Evolutionary conservation across 2,329 filamentous ascomycete species (phyloP).

Genomic region (Berkeleyomyces rouxiae): DNA sequence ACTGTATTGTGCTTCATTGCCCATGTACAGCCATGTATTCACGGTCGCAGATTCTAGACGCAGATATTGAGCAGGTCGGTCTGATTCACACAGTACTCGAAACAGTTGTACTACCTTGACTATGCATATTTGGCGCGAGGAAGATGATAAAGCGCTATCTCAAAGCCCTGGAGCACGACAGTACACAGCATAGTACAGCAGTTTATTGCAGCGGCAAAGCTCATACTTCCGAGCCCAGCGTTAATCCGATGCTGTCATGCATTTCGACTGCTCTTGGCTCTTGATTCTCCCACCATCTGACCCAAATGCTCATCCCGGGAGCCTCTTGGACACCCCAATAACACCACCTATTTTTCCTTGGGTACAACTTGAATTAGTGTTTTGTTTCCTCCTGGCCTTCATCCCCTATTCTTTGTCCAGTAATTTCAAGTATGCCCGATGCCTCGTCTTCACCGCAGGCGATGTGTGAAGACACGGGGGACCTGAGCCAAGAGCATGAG

Average conservation of each 20-base stretch:
- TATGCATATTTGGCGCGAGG: neutral
- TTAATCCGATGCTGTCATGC: neutral
- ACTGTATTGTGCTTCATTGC: too few species aligned
- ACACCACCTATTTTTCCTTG: neutral
- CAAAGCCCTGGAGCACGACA: neutral
- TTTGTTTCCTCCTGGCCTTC: neutral
- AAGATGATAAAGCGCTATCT: neutral
- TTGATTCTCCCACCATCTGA: neutral
- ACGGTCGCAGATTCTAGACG: neutral
- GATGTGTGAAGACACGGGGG: neutral
- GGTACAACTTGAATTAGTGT: neutral
- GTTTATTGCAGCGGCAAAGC: neutral
- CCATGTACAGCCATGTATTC: too few species aligned
- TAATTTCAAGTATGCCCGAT: neutral
- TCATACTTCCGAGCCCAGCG: neutral
- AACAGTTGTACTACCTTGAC: neutral
- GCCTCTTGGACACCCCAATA: neutral
- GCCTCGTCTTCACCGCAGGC: neutral
- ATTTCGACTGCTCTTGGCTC: neutral
- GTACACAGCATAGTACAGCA: neutral
- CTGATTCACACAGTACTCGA: neutral
- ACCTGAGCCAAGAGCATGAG: neutral
- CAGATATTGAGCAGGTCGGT: neutral
- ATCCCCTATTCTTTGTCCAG: neutral
- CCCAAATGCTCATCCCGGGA: neutral